A percentile compares a stretch with the other conserved stretches of the same genome.
Evolutionary conservation across 768 basidiomycete genomes (phyloP).

Genomic region (Clathrus columnatus): DNA sequence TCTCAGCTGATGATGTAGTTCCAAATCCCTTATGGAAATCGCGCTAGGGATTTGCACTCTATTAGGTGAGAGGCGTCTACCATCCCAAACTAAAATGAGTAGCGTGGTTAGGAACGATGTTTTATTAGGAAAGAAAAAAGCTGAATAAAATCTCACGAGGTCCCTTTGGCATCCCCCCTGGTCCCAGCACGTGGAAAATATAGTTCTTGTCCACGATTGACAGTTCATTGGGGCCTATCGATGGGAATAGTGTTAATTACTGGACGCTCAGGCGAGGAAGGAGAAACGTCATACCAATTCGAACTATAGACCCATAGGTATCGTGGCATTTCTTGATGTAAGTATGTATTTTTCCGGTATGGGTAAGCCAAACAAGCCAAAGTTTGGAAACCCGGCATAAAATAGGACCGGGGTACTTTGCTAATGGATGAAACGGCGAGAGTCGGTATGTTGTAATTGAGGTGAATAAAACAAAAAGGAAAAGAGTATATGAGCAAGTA

Average conservation of each 20-base stretch:
- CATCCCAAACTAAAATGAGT: neutral
- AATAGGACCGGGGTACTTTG: conserved; percentile 42
- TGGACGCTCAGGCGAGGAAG: neutral
- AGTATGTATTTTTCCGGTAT: conserved; percentile 36
- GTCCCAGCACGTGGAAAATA: neutral
- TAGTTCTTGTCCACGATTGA: neutral
- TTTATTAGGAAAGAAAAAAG: too few relatives aligned
- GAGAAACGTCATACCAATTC: conserved; percentile 35
- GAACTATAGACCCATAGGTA: conserved; percentile 47
- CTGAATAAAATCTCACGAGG: neutral
- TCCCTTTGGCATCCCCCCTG: neutral
- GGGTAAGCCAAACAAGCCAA: conserved; percentile 28
- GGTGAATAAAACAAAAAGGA: conserved; percentile 17
- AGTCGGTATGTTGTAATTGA: conserved; percentile 32
- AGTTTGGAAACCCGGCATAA: conserved; percentile 35
- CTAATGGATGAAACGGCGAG: conserved; percentile 46
- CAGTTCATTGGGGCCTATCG: neutral
- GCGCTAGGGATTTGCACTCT: neutral
- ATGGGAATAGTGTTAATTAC: too few relatives aligned
- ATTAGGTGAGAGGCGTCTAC: neutral
- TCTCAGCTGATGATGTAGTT: neutral
- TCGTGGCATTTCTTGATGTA: conserved; percentile 41
- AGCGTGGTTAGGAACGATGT: neutral
- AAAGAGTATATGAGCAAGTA: conserved; percentile 15
- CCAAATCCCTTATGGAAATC: neutral